Evolutionary conservation across 2,329 filamentous ascomycete species (phyloP).

Genomic region (Diaporthe velutina): DNA sequence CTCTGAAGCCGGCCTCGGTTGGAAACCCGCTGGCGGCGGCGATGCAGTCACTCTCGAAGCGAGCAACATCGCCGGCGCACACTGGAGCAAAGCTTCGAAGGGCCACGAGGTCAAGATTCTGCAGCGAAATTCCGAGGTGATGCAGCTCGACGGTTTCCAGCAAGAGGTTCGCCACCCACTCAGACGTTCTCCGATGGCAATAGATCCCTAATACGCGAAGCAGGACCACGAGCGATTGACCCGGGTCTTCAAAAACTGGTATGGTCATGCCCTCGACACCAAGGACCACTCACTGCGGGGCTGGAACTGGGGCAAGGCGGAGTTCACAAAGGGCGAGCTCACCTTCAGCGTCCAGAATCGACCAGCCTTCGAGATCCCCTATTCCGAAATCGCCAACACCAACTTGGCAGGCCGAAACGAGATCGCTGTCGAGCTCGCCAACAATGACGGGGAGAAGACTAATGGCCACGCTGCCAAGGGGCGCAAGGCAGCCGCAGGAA

Average conservation of each 20-base stretch:
- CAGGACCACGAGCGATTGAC: constrained; percentile 89
- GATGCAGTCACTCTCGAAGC: constrained; percentile 95
- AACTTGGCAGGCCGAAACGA: constrained; percentile 98
- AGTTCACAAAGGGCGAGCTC: constrained; percentile 95
- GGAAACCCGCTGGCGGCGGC: constrained; percentile 89
- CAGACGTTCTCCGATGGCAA: constrained; percentile 46
- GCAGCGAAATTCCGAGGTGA: constrained; percentile 84
- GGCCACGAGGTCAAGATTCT: constrained; percentile 95
- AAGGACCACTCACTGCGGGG: constrained; percentile 95
- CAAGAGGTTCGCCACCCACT: constrained; percentile 71
- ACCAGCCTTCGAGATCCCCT: constrained; percentile 96
- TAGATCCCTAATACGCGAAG: constrained; percentile 40
- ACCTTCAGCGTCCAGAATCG: constrained; percentile 97
- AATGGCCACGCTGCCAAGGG: constrained; percentile 84
- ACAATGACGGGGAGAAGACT: constrained; percentile 79
- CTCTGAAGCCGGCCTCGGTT: constrained; percentile 93
- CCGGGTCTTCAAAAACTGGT: constrained; percentile 98
- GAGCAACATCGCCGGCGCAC: constrained; percentile 85
- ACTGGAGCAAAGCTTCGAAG: constrained; percentile 94
- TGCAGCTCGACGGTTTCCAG: constrained; percentile 95
- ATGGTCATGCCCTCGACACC: constrained; percentile 91
- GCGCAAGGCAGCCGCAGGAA: constrained; percentile 89
- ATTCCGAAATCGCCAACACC: constrained; percentile 97
- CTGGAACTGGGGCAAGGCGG: constrained; percentile 99
- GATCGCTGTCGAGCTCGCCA: constrained; percentile 93